A percentile compares a stretch with the other conserved stretches of the same genome.
Evolutionary conservation across 2,329 filamentous ascomycete species (phyloP).

Genomic region (Sporothrix protearum): DNA sequence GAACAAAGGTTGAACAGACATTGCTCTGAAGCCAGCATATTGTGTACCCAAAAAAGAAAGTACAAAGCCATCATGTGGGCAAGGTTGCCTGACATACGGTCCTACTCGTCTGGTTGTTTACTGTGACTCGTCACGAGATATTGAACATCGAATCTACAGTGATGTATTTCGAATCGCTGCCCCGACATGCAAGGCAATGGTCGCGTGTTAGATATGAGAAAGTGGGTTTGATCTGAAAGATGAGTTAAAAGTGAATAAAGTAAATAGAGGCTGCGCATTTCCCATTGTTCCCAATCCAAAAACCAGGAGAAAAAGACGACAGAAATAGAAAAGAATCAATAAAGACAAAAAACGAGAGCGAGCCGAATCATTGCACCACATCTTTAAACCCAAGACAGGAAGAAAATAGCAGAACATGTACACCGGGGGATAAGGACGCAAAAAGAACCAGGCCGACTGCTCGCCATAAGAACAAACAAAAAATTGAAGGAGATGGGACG

Average conservation of each 20-base stretch:
- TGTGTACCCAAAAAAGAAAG: too few relatives aligned
- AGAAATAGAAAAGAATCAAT: background rate
- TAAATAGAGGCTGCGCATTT: background rate
- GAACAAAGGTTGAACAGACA: too few relatives aligned
- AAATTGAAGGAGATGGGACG: background rate
- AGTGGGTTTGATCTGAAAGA: background rate
- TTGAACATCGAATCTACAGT: too few relatives aligned
- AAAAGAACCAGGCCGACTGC: background rate
- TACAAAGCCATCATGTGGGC: too few relatives aligned
- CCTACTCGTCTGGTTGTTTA: too few relatives aligned
- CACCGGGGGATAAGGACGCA: conserved; percentile 2
- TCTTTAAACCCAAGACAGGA: background rate
- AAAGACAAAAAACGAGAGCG: background rate
- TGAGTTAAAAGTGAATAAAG: background rate
- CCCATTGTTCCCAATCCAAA: background rate
- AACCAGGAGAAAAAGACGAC: background rate
- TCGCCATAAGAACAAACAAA: background rate
- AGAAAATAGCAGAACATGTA: background rate
- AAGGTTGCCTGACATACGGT: too few relatives aligned
- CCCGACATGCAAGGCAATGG: background rate
- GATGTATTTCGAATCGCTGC: too few relatives aligned
- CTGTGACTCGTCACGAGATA: too few relatives aligned
- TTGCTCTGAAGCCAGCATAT: too few relatives aligned
- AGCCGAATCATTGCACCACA: background rate
- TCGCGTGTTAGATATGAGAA: background rate